A percentile compares a stretch with the other conserved stretches of the same genome.
phyloP scores from a whole-genome alignment of 1,139 yeast genomes.

The Magnusiomyces suaveolens region DNA sequence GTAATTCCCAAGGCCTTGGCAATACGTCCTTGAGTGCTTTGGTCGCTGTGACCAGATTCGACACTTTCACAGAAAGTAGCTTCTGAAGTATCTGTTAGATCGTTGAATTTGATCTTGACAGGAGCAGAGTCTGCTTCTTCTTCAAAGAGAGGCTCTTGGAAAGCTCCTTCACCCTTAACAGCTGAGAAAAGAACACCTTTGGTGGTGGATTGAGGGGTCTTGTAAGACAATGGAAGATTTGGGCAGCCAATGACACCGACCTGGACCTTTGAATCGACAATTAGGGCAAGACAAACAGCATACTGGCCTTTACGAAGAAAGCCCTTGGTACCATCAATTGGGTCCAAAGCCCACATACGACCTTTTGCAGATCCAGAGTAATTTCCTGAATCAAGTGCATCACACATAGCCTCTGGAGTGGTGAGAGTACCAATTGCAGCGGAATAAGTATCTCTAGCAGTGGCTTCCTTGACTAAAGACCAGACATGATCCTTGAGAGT shows the following conservation, averaged over 20 bases:
- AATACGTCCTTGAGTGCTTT: constrained; percentile 71
- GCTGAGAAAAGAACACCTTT: constrained; percentile 73
- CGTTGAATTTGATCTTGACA: constrained; percentile 27
- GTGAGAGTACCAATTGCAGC: constrained; percentile 32
- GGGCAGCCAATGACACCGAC: constrained; percentile 97
- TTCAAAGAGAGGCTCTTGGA: constrained; percentile 25
- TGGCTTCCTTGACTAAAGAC: constrained; percentile 27
- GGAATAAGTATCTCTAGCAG: constrained; percentile 22
- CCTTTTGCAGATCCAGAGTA: constrained; percentile 70
- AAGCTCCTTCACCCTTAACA: constrained; percentile 64
- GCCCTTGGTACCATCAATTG: constrained; percentile 97
- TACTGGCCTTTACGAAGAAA: constrained; percentile 92
- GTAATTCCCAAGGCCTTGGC: constrained; percentile 61
- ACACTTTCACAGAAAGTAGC: constrained; percentile 87
- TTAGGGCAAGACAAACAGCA: constrained; percentile 87
- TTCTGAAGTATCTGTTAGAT: constrained; percentile 29
- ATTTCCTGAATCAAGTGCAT: constrained; percentile 68
- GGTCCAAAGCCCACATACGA: constrained; percentile 94
- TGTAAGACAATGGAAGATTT: constrained; percentile 53
- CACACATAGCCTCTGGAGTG: constrained; percentile 43
- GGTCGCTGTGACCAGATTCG: constrained; percentile 94
- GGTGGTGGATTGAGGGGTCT: constrained; percentile 26
- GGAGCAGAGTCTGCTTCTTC: constrained; percentile 12
- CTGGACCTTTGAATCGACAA: constrained; percentile 74
- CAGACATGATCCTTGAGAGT: constrained; percentile 38